Evolutionary conservation across 306 rosid species (phyloP).

Genomic region (Biancaea sappan): DNA sequence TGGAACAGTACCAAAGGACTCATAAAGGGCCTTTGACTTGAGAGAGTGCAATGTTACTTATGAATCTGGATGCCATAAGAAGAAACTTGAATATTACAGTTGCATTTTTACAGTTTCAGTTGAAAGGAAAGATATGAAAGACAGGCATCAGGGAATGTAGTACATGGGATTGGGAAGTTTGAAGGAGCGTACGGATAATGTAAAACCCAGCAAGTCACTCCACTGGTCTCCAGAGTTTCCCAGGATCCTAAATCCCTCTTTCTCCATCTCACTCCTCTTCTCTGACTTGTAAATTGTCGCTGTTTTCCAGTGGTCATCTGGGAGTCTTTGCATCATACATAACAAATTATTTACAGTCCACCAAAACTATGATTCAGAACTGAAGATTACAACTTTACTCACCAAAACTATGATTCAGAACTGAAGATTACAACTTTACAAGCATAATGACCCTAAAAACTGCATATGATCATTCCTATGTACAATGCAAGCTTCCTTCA

Average conservation of each 20-base stretch:
- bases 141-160: slow-evolving; percentile 52
- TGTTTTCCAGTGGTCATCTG: too few relatives aligned
- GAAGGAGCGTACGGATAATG: slow-evolving; percentile 68
- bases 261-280: slow-evolving; percentile 77
- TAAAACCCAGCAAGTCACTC: slow-evolving; percentile 83
- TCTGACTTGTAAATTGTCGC: too few relatives aligned
- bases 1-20: too few relatives aligned
- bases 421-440: too few relatives aligned
- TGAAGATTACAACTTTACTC: too few relatives aligned
- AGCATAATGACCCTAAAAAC: neutral
- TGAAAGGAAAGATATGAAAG: slow-evolving; percentile 19
- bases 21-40: too few relatives aligned
- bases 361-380: too few relatives aligned
- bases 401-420: too few relatives aligned
- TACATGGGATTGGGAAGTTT: slow-evolving; percentile 99
- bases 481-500: neutral
- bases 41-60: neutral
- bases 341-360: too few relatives aligned
- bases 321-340: too few relatives aligned
- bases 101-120: slow-evolving; percentile 32
- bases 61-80: slow-evolving; percentile 7
- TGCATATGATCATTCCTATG: neutral
- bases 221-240: slow-evolving; percentile 97
- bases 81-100: slow-evolving; percentile 15
- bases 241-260: slow-evolving; percentile 73